Base-by-base conservation (phyloP, 2,329 filamentous ascomycete genomes). In the Aspergillus sp. region DNA sequence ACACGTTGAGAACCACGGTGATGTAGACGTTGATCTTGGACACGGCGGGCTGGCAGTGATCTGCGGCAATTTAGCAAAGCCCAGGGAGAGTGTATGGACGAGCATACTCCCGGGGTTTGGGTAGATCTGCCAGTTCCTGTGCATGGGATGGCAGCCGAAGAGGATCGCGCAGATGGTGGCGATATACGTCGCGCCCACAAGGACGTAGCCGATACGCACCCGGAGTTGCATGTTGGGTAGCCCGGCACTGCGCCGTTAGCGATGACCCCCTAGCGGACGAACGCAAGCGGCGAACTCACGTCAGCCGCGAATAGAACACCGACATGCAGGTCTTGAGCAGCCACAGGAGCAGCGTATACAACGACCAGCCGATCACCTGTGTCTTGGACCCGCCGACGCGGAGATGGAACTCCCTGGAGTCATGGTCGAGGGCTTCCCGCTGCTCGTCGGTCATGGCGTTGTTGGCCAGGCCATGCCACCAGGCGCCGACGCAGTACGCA, bases 101-200 rank as follows among this genome's bases (percentile, higher is more conserved):
- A 40, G 55, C 67, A 43, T 47, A 72, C 68, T 65, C 8, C 74
- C 72, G 1, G 74, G 74, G 17, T 78, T 52, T 0, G 74, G 74
- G 32, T 67, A 57, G 30, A 78, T 74, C 48, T 78, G 72, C 72
- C 74, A 78, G 44, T 72, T 71, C 24, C 63, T 64, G 15, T 57
- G 41, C 33, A 78, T 64, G 0, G 72, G 72, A 15, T 60, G 60
- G 41, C 74, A 78, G 5, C 65, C 64, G 3, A 71, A 55, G 10
- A 74, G 60, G 22, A 75, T 63, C 3, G 67, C 66, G 20, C 69
- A 55, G 16, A 72, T 52, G 4, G 66, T 66, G 0, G 60, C 60
- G 16, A 75, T 34, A 40, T 69, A 78, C 3, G 69, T 74, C 2
- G 42, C 42, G 1, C 55, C 55, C 20, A 77, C 62, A 22, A 75